Percentiles rank a stretch among this genome's conserved stretches.
These are phyloP conservation scores for Xerophyta viscosa DNA, from an alignment of 106 monocot genomes.

Conservation along the genomic window DNA sequence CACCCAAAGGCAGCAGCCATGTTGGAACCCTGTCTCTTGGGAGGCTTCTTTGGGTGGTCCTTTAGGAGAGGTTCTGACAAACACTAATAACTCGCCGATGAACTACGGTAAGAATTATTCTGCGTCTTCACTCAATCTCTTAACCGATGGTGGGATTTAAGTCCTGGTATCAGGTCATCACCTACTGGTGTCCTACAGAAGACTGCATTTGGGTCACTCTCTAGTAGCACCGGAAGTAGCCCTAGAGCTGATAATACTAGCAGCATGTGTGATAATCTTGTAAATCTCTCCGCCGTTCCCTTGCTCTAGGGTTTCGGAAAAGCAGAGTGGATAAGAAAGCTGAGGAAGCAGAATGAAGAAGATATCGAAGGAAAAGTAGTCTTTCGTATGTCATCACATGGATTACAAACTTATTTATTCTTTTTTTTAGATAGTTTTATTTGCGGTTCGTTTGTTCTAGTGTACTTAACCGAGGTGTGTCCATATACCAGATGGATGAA, in stretches of 20 bases:
- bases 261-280: slow-evolving; percentile 40
- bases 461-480: no score
- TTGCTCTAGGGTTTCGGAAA: slow-evolving; percentile 35
- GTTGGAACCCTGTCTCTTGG: slow-evolving; percentile 60
- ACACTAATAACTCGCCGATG: slow-evolving; percentile 30
- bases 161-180: slow-evolving; percentile 39
- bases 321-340: no score
- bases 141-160: slow-evolving; percentile 55
- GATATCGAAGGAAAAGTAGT: no score
- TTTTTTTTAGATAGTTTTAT: no score
- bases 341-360: no score
- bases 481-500: no score
- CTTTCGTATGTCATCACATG: no score
- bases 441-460: no score
- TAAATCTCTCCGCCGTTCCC: slow-evolving; percentile 36
- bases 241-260: slow-evolving; percentile 45
- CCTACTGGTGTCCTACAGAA: slow-evolving; percentile 85
- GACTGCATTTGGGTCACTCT: slow-evolving; percentile 54
- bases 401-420: no score
- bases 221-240: slow-evolving; percentile 82
- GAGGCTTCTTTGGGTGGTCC: slow-evolving; percentile 75
- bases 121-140: slow-evolving; percentile 48
- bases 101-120: slow-evolving; percentile 28
- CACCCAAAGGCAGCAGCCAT: slow-evolving; percentile 13
- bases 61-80: slow-evolving; percentile 80